These are phyloP conservation scores for Fimicolochytrium jonesii DNA, from an alignment of 192 early-diverging fungal genomes.

Conservation along the genomic window DNA sequence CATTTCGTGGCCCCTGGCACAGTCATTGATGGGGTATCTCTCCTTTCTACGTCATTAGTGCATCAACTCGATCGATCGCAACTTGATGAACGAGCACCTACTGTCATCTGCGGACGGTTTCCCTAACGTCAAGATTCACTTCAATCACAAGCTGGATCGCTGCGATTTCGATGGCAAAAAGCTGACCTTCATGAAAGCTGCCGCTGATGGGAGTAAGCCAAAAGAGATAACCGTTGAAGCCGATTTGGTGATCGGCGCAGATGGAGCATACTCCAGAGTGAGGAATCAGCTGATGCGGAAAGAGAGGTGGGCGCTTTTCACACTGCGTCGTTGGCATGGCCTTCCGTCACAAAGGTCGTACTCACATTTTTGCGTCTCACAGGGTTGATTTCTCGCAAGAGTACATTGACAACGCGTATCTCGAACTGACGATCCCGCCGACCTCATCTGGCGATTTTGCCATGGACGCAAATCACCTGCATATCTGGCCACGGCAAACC, in stretches of 20 bases:
- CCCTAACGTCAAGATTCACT: slow-evolving; percentile 68
- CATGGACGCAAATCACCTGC: slow-evolving; percentile 87
- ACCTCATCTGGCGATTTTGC: slow-evolving; percentile 61
- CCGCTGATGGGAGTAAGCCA: not conserved
- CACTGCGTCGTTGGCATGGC: not conserved
- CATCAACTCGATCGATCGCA: slow-evolving; percentile 92
- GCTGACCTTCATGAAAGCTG: slow-evolving; percentile 29
- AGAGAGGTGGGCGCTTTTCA: slow-evolving; percentile 44
- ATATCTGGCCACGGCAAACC: slow-evolving; percentile 95
- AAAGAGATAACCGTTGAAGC: slow-evolving; percentile 33
- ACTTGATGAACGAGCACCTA: slow-evolving; percentile 73
- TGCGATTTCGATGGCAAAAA: slow-evolving; percentile 71
- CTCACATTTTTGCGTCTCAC: too few relatives aligned
- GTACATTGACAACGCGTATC: slow-evolving; percentile 89
- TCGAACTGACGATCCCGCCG: slow-evolving; percentile 86
- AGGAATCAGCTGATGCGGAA: slow-evolving; percentile 77
- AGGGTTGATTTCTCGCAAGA: slow-evolving; percentile 81
- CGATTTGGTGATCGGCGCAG: slow-evolving; percentile 84
- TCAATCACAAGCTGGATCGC: slow-evolving; percentile 63
- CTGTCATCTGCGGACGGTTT: slow-evolving; percentile 68
- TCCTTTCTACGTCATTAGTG: slow-evolving; percentile 40
- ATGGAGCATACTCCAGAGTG: slow-evolving; percentile 80
- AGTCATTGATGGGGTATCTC: not conserved
- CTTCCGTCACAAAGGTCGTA: too few relatives aligned
- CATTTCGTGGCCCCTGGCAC: too few relatives aligned